phyloP scores from a whole-genome alignment of 192 early-diverging fungal genomes.

The Obelidium mucronatum region DNA sequence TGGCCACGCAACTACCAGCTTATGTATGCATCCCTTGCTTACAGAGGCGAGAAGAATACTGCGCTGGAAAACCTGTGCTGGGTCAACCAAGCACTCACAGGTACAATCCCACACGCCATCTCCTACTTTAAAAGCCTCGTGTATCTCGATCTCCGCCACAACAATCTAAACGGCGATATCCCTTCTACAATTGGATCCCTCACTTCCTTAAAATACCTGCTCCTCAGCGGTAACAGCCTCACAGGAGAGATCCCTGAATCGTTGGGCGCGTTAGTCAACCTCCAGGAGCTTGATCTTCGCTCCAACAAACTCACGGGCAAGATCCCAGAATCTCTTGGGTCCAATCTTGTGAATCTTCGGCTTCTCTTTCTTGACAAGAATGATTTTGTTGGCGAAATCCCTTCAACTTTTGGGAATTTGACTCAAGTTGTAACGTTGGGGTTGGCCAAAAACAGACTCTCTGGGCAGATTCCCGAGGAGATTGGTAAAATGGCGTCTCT shows the following conservation, averaged over 20 bases:
- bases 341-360: background rate
- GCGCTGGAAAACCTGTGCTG: background rate
- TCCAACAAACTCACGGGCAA: background rate
- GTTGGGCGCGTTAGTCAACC: background rate
- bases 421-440: background rate
- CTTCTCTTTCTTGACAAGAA: background rate
- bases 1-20: background rate
- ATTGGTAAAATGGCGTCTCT: background rate
- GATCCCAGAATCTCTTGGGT: background rate
- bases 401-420: background rate
- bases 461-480: background rate
- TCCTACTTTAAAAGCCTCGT: background rate
- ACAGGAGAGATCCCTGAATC: background rate
- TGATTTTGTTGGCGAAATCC: background rate
- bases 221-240: background rate
- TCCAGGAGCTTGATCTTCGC: conserved; percentile 2
- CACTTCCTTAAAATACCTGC: background rate
- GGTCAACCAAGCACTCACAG: background rate
- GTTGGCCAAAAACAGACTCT: background rate
- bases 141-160: conserved; percentile 2
- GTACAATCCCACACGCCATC: background rate
- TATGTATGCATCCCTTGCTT: background rate
- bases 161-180: background rate
- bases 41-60: background rate
- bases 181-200: background rate